A percentile compares a stretch with the other conserved stretches of the same genome.
These are phyloP conservation scores for Blastomyces percursus DNA, from an alignment of 2,329 filamentous ascomycete species.

Conservation along the genomic window DNA sequence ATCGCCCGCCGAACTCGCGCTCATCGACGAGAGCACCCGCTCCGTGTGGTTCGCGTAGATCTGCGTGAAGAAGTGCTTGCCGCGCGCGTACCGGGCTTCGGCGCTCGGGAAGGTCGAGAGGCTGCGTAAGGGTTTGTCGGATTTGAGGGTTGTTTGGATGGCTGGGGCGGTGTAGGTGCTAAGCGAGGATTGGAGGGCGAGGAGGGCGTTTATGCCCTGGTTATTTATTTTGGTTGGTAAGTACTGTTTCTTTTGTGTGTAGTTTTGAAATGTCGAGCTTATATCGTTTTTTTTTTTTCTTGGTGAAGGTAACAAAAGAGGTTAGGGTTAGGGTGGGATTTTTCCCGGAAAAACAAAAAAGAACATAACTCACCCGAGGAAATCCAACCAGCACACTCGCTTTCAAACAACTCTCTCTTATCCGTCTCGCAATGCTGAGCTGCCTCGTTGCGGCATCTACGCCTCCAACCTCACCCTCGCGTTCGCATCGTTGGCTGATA, in stretches of 20 bases:
- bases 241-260: no score
- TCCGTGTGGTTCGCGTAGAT: constrained; percentile 22
- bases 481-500: constrained; percentile 9
- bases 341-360: background rate
- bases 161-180: constrained; percentile 10
- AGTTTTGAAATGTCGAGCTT: no score
- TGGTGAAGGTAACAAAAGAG: background rate
- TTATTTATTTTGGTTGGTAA: background rate
- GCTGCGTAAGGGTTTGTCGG: constrained; percentile 16
- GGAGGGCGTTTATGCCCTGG: constrained; percentile 16
- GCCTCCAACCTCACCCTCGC: background rate
- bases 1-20: constrained; percentile 19
- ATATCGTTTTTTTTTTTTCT: no score
- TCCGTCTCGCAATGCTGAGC: constrained; percentile 16
- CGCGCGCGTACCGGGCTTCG: constrained; percentile 10
- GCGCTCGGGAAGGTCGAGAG: background rate
- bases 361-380: constrained; percentile 16
- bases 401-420: constrained; percentile 20
- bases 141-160: constrained; percentile 10
- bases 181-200: constrained; percentile 18
- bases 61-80: constrained; percentile 19
- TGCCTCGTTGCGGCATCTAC: constrained; percentile 3
- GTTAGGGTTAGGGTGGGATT: no score
- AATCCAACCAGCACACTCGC: constrained; percentile 22
- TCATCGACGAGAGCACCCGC: constrained; percentile 19